Conservation (phyloP, 371 early-diverging fungal species). For the Blyttiomyces sp. region DNA sequence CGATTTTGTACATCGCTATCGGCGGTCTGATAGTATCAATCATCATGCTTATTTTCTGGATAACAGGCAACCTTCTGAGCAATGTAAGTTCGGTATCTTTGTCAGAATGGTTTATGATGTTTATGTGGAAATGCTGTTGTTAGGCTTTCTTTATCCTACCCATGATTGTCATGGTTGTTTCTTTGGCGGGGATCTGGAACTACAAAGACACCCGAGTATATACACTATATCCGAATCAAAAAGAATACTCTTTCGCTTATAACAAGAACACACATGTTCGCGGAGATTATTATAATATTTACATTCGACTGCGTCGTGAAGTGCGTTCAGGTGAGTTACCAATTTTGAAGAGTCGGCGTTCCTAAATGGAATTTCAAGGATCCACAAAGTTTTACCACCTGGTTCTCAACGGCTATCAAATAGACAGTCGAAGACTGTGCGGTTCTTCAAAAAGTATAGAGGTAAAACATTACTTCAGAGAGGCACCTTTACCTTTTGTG, state of each 20-base stretch:
- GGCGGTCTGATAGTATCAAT: slow-evolving; percentile 8
- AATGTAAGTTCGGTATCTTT: no score
- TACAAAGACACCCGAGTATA: slow-evolving; percentile 25
- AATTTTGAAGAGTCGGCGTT: background rate
- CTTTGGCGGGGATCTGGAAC: slow-evolving; percentile 22
- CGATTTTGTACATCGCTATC: slow-evolving; percentile 19
- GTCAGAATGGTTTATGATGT: no score
- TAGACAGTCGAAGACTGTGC: slow-evolving; percentile 22
- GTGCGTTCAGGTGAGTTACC: slow-evolving; percentile 25
- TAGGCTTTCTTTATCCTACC: slow-evolving; percentile 28
- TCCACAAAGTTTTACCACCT: slow-evolving; percentile 21
- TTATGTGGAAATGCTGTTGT: background rate
- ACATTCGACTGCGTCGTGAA: slow-evolving; percentile 28
- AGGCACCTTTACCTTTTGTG: background rate
- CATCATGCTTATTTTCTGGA: slow-evolving; percentile 19
- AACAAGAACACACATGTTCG: slow-evolving; percentile 21
- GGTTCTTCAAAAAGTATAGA: slow-evolving; percentile 22
- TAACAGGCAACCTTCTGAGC: slow-evolving; percentile 8
- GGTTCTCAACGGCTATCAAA: slow-evolving; percentile 29
- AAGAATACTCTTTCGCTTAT: slow-evolving; percentile 22
- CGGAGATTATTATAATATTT: slow-evolving; percentile 32
- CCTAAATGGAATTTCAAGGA: slow-evolving; percentile 2
- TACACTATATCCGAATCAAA: slow-evolving; percentile 15
- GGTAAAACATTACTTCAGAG: background rate
- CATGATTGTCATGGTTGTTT: slow-evolving; percentile 16